Evolutionary conservation across 1,139 yeast genomes (phyloP), one percentile per base, ranked within the genome.

Genomic region (Lodderomyces pseudojiufengensis): DNA sequence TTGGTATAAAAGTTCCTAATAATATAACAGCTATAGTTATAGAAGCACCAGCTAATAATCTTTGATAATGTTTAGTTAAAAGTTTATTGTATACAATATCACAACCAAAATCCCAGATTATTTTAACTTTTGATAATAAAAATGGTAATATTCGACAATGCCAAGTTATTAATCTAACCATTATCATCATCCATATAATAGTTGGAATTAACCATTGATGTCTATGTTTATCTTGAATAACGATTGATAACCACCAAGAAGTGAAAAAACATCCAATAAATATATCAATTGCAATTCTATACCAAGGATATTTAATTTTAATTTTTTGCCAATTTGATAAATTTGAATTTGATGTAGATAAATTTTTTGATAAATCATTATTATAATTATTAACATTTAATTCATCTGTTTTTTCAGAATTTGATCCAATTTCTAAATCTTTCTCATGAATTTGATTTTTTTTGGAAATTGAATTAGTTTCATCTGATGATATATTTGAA

Each of bases 141-240:
- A 60, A 51, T 26, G 66, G 54, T 41, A 66, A 57, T 23, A 78
- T 61, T 29, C 69, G 68, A 34, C 70, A 60, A 56, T 76, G 73
- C 62, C 76, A 73, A 10, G 82, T 69, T 44, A 78, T 66, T 40
- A 78, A 58, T 31, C 84, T 64, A 13, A 71, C 63, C 74, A 76
- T 73, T 32, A 77, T 58, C 59, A 66, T 61, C 27, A 73, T 63
- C 74, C 78, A 78, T 31, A 78, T 50, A 26, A 77, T 54, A 5
- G 84, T 78, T 24, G 84, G 85, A 49, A 79, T 76, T 50, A 79
- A 70, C 84, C 85, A 79, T 46, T 70, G 51, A 47, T 57, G 75
- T 46, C 84, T 64, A 35, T 71, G 74, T 45, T 66, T 65, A 4
- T 68, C 54, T 52, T 78, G 84, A 39, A 69, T 72, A 21, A 79